Percentiles rank a stretch among this genome's conserved stretches.
These are phyloP conservation scores for Cryptococcus sp. DNA, from an alignment of 1,284 basidiomycete species.

Conservation along the genomic window DNA sequence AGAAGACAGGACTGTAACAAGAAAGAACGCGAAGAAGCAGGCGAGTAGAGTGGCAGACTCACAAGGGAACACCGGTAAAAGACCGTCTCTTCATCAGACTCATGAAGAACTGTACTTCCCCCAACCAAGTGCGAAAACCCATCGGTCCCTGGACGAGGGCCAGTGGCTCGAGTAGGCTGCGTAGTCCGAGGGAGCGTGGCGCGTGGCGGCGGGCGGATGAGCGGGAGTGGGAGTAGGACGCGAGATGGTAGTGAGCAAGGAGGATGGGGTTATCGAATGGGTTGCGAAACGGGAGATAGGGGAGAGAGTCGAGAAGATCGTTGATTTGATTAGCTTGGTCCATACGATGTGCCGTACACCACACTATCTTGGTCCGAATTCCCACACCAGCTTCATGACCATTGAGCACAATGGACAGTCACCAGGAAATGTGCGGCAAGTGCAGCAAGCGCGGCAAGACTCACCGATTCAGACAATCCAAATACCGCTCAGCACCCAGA, in stretches of 20 bases:
- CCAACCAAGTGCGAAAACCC: constrained; percentile 38
- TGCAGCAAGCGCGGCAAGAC: too few species aligned
- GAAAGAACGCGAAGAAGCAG: background rate
- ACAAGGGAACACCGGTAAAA: constrained; percentile 38
- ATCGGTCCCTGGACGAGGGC: constrained; percentile 35
- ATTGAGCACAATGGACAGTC: too few species aligned
- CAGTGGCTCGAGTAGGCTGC: constrained; percentile 39
- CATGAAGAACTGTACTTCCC: constrained; percentile 41
- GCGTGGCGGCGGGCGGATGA: too few species aligned
- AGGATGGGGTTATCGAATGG: too few species aligned
- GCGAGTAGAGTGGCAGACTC: constrained; percentile 10
- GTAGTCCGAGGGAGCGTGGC: background rate
- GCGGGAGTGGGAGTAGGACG: too few species aligned
- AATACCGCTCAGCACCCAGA: constrained; percentile 32
- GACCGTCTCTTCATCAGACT: constrained; percentile 35
- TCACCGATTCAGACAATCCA: constrained; percentile 42
- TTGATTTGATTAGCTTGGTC: too few species aligned
- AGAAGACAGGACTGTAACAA: background rate
- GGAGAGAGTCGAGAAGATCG: too few species aligned
- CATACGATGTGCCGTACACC: too few species aligned
- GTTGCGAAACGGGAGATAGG: too few species aligned
- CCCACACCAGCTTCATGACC: too few species aligned
- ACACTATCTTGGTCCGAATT: background rate
- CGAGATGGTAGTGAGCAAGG: too few species aligned
- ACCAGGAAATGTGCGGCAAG: too few species aligned